Evolutionary conservation across 768 basidiomycete species (phyloP), one percentile per base, ranked within the genome.

Genomic region (Rossbeevera mucosa): DNA sequence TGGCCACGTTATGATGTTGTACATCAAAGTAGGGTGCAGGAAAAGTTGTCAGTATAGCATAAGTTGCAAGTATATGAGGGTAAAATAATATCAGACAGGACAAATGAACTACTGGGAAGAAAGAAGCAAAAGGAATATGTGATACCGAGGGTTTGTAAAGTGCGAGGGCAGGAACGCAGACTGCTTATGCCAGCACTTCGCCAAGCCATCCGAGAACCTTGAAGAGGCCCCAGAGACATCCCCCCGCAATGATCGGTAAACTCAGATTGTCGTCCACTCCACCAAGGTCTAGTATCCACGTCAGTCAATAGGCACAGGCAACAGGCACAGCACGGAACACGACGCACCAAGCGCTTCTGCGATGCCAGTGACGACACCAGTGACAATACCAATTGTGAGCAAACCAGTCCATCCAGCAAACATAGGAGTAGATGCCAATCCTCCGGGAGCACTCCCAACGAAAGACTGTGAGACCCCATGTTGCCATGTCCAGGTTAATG

Each of bases 261-360:
- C 91, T 94, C 22, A 96, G 68, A 65, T 96, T 95, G 64, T 96
- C 94, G 62, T 96, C 94, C 33, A 92, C 65, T 0, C 78, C 80
- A 16, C 91, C 91, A 3, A 95, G 74, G 67, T 94, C 91, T 95
- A 64, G 38, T 12, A 26, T 0, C 26, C 43, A 33, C 47, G 45
- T 60, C 30, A 60, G 47, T 44, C 25, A 4, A 50, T 25, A 7
- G 12, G 38, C 36, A 52, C 5, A 42, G 25, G 46, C 50, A 50
- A 52, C 5, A 42, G 25, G 46, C 50, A 50, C 7, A 58, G 7
- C 33, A 43, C 14, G n/a, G n/a, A n/a, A 48, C 1, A 54, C 50
- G 54, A 76, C 84, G 55, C 63, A 93, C 93, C 92, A 14, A 95
- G 71, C 0, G 92, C 93, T 68, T 95, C 94, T n/a, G 88, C 85